Base-by-base conservation (phyloP, 2,329 filamentous ascomycete species). In the Epichloe typhina region DNA sequence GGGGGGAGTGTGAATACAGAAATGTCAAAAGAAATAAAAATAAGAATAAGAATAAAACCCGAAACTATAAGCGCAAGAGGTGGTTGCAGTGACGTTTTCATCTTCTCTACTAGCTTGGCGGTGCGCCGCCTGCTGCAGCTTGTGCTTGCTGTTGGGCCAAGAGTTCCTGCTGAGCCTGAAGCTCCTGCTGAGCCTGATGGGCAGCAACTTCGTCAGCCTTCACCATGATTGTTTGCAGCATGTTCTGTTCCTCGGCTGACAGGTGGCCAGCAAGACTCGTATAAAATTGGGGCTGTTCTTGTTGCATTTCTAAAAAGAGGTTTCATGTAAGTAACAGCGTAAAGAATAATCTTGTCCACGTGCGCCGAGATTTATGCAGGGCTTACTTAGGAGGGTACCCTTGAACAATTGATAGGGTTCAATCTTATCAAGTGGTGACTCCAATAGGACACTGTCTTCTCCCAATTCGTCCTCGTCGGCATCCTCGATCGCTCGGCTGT, bases 331-430 rank as follows among this genome's bases (percentile, higher is more conserved):
- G 26, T 8, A 43, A 35, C 8, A 7, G n/a, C 9, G 6, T 38
- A 13, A 13, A 37, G n/a, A 17, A 6, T 15, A n/a, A 21, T 17
- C 8, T 31, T 7, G 15, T 46, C 7, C 26, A 23, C 37, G 19
- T 26, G 23, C 13, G 36, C 8, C 8, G 15, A 46, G 15, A 46
- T 17, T 17, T 50, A 42, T 15, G 9, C 5, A 23, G 8, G 23
- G 80, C 87, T 68, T 81, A 95, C 90, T 85, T 63, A 91, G 69
- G 57, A 97, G 73, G 17, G 87, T 83, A 54, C 79, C 75, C 65
- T 88, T 85, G 77, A 98, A 96, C 55, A 95, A 74, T 64, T 83
- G 79, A 62, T 98, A 98, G 2, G 91, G 90, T 69, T 98, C 93
- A 55, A 98, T 77, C 71, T 93, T 93, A 68, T 98, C 93, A 23